Percentiles rank a stretch among this genome's conserved stretches.
Evolutionary conservation across 257 asterid species (phyloP).

Genomic region (Parsonsia alboflavescens): DNA sequence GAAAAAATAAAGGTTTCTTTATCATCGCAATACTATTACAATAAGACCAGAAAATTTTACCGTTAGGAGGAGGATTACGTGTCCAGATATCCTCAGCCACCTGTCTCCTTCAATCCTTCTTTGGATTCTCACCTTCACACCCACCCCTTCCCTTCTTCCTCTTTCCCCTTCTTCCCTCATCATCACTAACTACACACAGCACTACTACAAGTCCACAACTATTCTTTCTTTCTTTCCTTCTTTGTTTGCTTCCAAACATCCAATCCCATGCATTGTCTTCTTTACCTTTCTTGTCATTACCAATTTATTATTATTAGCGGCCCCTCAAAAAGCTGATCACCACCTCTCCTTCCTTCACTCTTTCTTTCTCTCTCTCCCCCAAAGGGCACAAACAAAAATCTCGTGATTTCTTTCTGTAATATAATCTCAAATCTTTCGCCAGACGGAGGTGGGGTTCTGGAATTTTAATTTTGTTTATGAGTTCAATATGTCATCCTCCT

Average conservation of each 20-base stretch:
- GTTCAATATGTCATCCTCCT: slow-evolving; percentile 24
- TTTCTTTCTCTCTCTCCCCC: neutral
- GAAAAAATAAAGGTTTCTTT: slow-evolving; percentile 10
- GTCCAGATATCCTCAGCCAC: slow-evolving; percentile 33
- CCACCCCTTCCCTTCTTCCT: slow-evolving; percentile 18
- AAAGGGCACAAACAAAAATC: neutral
- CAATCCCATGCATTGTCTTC: slow-evolving; percentile 13
- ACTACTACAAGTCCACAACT: neutral
- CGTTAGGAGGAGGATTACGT: slow-evolving; percentile 51
- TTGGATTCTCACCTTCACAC: slow-evolving; percentile 50
- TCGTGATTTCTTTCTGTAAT: slow-evolving; percentile 8
- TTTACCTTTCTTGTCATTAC: neutral
- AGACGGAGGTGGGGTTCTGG: neutral
- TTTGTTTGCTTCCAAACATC: slow-evolving; percentile 5
- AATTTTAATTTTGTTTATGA: neutral
- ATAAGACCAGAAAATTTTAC: slow-evolving; percentile 29
- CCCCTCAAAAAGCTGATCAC: neutral
- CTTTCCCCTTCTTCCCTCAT: neutral
- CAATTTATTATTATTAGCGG: slow-evolving; percentile 6
- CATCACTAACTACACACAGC: neutral
- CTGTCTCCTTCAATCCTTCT: slow-evolving; percentile 37
- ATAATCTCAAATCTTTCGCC: neutral
- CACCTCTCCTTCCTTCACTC: neutral
- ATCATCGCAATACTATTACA: neutral
- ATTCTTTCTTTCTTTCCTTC: slow-evolving; percentile 4